Evolutionary conservation across 2,329 filamentous ascomycete species (phyloP).

Genomic region (Colletotrichum lupini): DNA sequence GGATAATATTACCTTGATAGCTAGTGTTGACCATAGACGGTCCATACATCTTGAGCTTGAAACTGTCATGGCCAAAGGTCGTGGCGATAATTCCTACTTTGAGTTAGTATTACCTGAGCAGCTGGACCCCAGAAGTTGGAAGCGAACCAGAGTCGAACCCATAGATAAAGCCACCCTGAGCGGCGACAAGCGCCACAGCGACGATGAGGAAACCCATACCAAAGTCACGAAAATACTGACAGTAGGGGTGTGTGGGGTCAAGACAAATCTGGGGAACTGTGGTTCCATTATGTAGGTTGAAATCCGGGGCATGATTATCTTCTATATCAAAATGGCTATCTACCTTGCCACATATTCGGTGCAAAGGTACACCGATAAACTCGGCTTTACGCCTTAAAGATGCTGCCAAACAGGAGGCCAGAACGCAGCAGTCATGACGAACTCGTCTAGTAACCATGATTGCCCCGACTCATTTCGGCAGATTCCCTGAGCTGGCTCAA

Average conservation of each 20-base stretch:
- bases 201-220: background rate
- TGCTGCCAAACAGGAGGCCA: background rate
- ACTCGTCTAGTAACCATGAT: background rate
- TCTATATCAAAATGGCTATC: background rate
- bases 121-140: background rate
- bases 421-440: background rate
- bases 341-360: background rate
- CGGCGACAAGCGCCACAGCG: background rate
- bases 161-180: background rate
- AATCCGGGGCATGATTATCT: background rate
- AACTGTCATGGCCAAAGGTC: conserved; percentile 32
- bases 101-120: background rate
- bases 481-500: background rate
- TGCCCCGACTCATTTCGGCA: background rate
- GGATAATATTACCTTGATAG: background rate
- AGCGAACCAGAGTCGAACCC: background rate
- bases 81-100: conserved; percentile 26
- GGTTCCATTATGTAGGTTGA: background rate
- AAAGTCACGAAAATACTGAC: background rate
- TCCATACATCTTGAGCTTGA: conserved; percentile 35
- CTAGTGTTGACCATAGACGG: conserved; percentile 7
- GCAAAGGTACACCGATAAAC: background rate
- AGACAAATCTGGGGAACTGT: background rate
- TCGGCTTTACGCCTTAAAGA: background rate
- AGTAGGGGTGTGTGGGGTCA: background rate